These are phyloP conservation scores for Boletus huronensis DNA, from an alignment of 768 basidiomycete genomes.

Conservation along the genomic window DNA sequence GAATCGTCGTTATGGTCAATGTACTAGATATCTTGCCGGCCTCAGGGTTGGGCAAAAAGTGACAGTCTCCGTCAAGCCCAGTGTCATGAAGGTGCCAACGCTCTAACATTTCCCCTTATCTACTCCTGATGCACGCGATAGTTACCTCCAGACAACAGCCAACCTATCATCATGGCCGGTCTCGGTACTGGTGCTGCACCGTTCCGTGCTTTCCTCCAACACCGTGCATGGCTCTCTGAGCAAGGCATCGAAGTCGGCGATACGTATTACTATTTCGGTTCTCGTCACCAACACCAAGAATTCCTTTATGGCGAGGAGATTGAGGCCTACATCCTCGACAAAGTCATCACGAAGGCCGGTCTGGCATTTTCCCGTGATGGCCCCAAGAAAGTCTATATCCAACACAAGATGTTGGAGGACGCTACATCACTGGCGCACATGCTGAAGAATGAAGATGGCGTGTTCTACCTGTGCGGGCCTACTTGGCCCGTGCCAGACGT, in stretches of 20 bases:
- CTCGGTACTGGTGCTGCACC: slow-evolving; percentile 98
- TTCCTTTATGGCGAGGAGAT: slow-evolving; percentile 97
- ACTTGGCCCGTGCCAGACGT: slow-evolving; percentile 99
- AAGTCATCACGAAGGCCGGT: slow-evolving; percentile 84
- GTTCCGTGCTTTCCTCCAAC: slow-evolving; percentile 98
- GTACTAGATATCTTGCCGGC: slow-evolving; percentile 88
- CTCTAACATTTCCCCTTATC: not conserved
- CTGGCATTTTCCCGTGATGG: slow-evolving; percentile 96
- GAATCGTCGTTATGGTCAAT: slow-evolving; percentile 81
- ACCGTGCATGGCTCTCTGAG: slow-evolving; percentile 78
- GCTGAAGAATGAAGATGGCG: slow-evolving; percentile 70
- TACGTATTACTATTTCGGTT: slow-evolving; percentile 97
- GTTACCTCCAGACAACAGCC: slow-evolving; percentile 79
- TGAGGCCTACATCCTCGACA: slow-evolving; percentile 86
- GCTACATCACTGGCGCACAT: slow-evolving; percentile 70
- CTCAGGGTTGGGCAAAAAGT: slow-evolving; percentile 87
- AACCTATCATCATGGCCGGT: slow-evolving; percentile 98
- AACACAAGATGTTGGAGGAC: slow-evolving; percentile 96
- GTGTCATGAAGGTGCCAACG: slow-evolving; percentile 89
- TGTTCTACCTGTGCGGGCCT: slow-evolving; percentile 96
- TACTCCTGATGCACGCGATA: slow-evolving; percentile 30
- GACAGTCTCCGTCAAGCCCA: slow-evolving; percentile 96
- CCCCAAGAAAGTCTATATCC: slow-evolving; percentile 93
- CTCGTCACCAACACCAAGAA: slow-evolving; percentile 91
- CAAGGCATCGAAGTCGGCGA: slow-evolving; percentile 85